phyloP scores from a whole-genome alignment of 164 flowering plant genomes.

The Santalum album region DNA sequence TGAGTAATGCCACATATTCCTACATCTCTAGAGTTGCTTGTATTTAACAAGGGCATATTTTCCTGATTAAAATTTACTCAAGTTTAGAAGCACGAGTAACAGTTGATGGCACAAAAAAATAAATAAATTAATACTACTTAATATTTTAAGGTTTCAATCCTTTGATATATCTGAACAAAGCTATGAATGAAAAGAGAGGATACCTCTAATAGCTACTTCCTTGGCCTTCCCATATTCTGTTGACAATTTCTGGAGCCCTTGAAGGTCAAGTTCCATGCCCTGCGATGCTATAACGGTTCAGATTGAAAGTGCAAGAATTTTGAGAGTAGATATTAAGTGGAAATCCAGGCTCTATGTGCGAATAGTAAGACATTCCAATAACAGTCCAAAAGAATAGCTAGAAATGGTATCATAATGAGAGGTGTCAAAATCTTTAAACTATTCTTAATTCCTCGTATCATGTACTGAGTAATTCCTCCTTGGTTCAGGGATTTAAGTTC shows the following conservation, averaged over 20 bases:
- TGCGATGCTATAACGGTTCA: conserved; percentile 9
- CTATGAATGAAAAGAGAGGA: background rate
- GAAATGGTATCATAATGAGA: background rate
- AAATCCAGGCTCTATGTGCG: background rate
- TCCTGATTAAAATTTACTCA: background rate
- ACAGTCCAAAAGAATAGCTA: background rate
- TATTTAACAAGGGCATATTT: background rate
- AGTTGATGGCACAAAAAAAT: background rate
- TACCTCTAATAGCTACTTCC: conserved; percentile 63
- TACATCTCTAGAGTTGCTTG: background rate
- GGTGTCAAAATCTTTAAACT: background rate
- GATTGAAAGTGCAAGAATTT: background rate
- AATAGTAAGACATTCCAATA: background rate
- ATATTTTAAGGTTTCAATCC: background rate
- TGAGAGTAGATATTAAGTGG: background rate
- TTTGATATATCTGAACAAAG: background rate
- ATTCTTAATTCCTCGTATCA: too few species aligned
- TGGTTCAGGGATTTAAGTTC: background rate
- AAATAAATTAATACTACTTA: background rate
- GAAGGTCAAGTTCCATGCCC: conserved; percentile 61
- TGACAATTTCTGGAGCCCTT: conserved; percentile 44
- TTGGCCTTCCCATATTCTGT: conserved; percentile 46
- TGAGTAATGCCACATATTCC: too few species aligned
- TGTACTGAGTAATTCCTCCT: background rate
- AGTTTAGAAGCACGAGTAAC: background rate